phyloP scores from a whole-genome alignment of 257 asterid species.

The Thymus mandschuricus region DNA sequence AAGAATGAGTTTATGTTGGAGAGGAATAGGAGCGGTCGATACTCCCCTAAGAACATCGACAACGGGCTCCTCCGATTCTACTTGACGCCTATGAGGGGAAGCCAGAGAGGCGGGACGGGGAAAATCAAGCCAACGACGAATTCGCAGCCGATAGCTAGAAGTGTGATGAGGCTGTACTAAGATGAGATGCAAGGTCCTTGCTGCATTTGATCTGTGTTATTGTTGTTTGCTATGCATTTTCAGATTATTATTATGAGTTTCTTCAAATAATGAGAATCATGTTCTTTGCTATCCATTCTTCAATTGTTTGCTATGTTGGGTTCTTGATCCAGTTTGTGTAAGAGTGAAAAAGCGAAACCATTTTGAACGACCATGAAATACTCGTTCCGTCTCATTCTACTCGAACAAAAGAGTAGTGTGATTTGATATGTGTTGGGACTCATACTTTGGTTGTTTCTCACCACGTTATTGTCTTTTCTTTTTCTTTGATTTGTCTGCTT shows the following conservation, averaged over 20 bases:
- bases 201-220: slow-evolving; percentile 49
- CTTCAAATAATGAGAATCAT: slow-evolving; percentile 44
- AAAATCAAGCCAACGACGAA: slow-evolving; percentile 65
- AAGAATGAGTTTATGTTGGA: slow-evolving; percentile 70
- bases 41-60: slow-evolving; percentile 68
- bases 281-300: neutral
- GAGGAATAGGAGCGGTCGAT: slow-evolving; percentile 78
- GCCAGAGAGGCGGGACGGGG: slow-evolving; percentile 49
- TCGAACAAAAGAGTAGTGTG: neutral
- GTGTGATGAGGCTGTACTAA: slow-evolving; percentile 66
- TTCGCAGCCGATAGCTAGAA: slow-evolving; percentile 67
- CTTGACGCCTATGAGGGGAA: slow-evolving; percentile 72
- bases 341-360: neutral
- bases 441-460: neutral
- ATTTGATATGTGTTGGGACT: slow-evolving; percentile 18
- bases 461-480: neutral
- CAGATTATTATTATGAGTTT: slow-evolving; percentile 34
- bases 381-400: too few relatives aligned
- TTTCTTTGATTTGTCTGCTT: slow-evolving; percentile 21
- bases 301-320: neutral
- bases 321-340: neutral
- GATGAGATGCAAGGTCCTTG: too few relatives aligned
- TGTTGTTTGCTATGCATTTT: slow-evolving; percentile 40
- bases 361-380: too few relatives aligned
- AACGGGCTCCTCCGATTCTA: slow-evolving; percentile 84